Base-by-base conservation (phyloP, 108 stramenopile species). In the Cyclotella atomus region DNA sequence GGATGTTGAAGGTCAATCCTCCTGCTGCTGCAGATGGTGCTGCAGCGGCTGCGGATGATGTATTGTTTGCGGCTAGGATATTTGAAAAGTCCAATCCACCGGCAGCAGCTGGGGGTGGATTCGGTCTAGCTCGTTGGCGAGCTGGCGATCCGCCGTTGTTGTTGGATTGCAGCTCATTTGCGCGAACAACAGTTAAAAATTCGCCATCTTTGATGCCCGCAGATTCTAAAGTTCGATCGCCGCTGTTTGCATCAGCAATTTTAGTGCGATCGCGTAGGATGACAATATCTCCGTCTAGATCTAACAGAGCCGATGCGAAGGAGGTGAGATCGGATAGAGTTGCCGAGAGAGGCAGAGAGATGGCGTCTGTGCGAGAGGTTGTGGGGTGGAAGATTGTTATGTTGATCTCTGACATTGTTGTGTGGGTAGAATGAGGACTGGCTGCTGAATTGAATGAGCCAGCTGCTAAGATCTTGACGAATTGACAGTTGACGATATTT, bases 1-100 rank as follows among this genome's bases (percentile, higher is more conserved):
- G 64, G 49, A 52, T 79, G 63, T 75, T 71, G 76, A 86, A 86
- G 15, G 75, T 59, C 16, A 86, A 64, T 35, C 83, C 85, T 9
- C 61, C 70, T n/a, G n/a, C n/a, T n/a, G n/a, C n/a, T n/a, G n/a
- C n/a, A n/a, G n/a, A 7, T 41, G 45, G 5, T 71, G 33, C 16
- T 27, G 65, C 57, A 0, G 76, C 17, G 12, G 79, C 20, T 6
- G 30, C 20, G 57, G 68, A 21, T 20, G n/a, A n/a, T n/a, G n/a
- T 65, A 36, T 17, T 43, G 47, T 16, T 74, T 34, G 34, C 59
- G 21, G 15, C 86, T 46, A 94, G 73, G 38, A 94, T 70, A 35
- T 65, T 65, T 54, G 83, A 86, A 83, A 94, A 91, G 73, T 94
- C 90, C 57, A 94, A 73, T 2, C 75, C 85, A 52, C 88, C 88